A percentile compares a stretch with the other conserved stretches of the same genome.
These are phyloP conservation scores for Periconia digitata DNA, from an alignment of 2,329 filamentous ascomycete genomes.

Conservation along the genomic window DNA sequence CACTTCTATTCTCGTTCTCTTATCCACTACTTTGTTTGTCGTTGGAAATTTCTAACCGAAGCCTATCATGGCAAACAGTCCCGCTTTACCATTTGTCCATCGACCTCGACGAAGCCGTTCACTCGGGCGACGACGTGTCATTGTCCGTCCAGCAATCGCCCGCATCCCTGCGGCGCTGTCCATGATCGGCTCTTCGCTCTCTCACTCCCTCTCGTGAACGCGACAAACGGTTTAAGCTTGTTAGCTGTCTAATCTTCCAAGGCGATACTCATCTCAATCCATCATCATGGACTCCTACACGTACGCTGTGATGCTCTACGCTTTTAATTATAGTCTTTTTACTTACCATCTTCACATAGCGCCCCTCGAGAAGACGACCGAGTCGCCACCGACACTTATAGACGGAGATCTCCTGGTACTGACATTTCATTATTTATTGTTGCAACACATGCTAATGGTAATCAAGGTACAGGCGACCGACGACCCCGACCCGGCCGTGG, in stretches of 20 bases:
- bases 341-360: slow-evolving; percentile 25
- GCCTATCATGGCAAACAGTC: slow-evolving; percentile 48
- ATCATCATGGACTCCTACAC: slow-evolving; percentile 41
- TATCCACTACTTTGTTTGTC: slow-evolving; percentile 33
- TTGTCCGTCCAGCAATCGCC: slow-evolving; percentile 15
- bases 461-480: slow-evolving; percentile 29
- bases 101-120: slow-evolving; percentile 23
- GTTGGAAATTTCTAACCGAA: slow-evolving; percentile 41
- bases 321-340: neutral
- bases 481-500: slow-evolving; percentile 41
- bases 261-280: neutral
- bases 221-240: slow-evolving; percentile 1
- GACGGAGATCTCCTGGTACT: slow-evolving; percentile 70
- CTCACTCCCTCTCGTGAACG: slow-evolving; percentile 13
- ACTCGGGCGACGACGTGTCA: slow-evolving; percentile 27
- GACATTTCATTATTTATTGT: neutral
- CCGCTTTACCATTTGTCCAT: slow-evolving; percentile 29
- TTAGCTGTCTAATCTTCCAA: neutral
- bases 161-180: slow-evolving; percentile 11
- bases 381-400: slow-evolving; percentile 43
- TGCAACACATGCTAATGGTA: slow-evolving; percentile 1
- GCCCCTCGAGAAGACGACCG: slow-evolving; percentile 60
- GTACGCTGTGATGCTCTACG: slow-evolving; percentile 23
- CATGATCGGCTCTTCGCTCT: slow-evolving; percentile 21
- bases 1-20: slow-evolving; percentile 27